Conservation (phyloP, 495 filamentous ascomycete genomes). For the Penicillium simplicissimum region DNA sequence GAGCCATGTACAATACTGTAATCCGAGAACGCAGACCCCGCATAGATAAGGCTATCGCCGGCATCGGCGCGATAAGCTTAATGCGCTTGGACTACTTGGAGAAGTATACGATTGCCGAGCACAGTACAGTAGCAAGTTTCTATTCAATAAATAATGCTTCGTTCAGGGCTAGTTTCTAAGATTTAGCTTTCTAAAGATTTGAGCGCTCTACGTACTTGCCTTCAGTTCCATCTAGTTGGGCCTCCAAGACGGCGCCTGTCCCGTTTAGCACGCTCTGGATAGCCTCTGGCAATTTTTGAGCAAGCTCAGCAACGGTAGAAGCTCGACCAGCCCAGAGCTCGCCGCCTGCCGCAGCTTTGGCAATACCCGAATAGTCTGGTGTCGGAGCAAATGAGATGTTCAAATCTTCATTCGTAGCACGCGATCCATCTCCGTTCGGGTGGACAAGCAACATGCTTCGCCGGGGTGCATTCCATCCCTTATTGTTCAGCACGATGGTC, state of each 20-base stretch:
- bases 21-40: slow-evolving; percentile 19
- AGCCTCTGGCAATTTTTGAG: slow-evolving; percentile 60
- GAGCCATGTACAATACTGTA: slow-evolving; percentile 11
- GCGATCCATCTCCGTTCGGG: slow-evolving; percentile 75
- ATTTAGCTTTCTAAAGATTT: not conserved
- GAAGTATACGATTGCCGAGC: not conserved
- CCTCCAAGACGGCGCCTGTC: slow-evolving; percentile 66
- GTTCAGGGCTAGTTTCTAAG: not conserved
- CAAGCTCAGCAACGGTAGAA: slow-evolving; percentile 61
- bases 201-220: slow-evolving; percentile 42
- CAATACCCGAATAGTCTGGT: slow-evolving; percentile 90
- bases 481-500: slow-evolving; percentile 92
- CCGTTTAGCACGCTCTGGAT: slow-evolving; percentile 68
- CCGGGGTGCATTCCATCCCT: slow-evolving; percentile 88
- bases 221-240: slow-evolving; percentile 46
- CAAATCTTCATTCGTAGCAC: slow-evolving; percentile 78
- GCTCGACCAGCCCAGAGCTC: slow-evolving; percentile 70
- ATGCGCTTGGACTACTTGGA: slow-evolving; percentile 7
- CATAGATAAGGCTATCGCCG: slow-evolving; percentile 48
- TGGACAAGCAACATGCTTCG: slow-evolving; percentile 78
- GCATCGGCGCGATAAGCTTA: slow-evolving; percentile 39
- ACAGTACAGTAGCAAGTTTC: not conserved
- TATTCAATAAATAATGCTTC: not conserved
- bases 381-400: slow-evolving; percentile 86
- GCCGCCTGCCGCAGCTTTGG: slow-evolving; percentile 83